Evolutionary conservation across 2,329 filamentous ascomycete species (phyloP), one percentile per base, ranked within the genome.

Genomic region (Aspergillus piperis): DNA sequence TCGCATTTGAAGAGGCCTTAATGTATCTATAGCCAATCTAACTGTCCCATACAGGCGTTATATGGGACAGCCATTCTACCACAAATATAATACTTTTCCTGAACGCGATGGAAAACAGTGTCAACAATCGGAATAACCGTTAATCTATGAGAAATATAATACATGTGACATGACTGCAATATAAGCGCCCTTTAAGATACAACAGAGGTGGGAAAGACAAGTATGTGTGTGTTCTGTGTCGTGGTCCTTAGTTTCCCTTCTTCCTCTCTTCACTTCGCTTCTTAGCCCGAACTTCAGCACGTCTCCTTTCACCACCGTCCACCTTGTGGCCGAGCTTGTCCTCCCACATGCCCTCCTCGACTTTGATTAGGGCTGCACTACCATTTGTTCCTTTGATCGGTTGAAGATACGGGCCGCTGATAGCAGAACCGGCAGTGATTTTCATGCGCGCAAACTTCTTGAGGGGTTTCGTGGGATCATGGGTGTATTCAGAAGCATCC

Each of bases 341-440:
- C 81, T 98, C 94, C 95, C 94, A 98, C 82, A 98, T 89, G 8
- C 94, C 92, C 75, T 97, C 93, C 59, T 88, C 86, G 21, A 91
- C 84, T 64, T 83, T 82, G 67, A 98, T 83, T 54, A 83, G 81
- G 10, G 88, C 90, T 8, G 86, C 87, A 42, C 81, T 79, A 1
- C 86, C 84, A 60, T 79, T 76, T 36, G 79, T 78, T 1, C 85
- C 85, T 75, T 90, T 88, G 27, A 93, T 73, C 4, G 87, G 86
- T 72, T 88, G 81, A 5, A 92, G 85, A 69, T 88, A 90, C 2
- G 90, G 90, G 0, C 94, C 94, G 21, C 83, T 83, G 66, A 98
- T 92, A 30, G 84, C 86, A 68, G 84, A 84, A 1, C 86, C 86
- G 3, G 88, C 86, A 62, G 86, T 79, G 13, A 96, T 85, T 70